Evolutionary conservation across 2,329 filamentous ascomycete species (phyloP).

Genomic region (Hirsutella thompsonii): DNA sequence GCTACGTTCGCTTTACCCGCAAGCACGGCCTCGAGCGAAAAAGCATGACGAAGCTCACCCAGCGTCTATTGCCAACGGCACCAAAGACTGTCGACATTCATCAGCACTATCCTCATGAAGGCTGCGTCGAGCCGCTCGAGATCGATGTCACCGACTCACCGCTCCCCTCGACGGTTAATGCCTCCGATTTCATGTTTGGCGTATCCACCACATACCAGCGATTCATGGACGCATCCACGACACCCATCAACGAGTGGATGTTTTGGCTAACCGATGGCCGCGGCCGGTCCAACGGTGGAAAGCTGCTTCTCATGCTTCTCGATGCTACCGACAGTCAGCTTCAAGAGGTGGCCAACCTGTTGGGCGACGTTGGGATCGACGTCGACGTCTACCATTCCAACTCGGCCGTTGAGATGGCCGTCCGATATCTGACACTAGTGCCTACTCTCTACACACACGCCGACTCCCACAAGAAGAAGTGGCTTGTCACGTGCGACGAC

Average conservation of each 20-base stretch:
- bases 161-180: constrained; percentile 35
- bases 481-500: constrained; percentile 51
- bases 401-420: constrained; percentile 38
- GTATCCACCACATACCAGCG: constrained; percentile 45
- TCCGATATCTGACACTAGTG: constrained; percentile 42
- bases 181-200: constrained; percentile 45
- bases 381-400: constrained; percentile 44
- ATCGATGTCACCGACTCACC: constrained; percentile 37
- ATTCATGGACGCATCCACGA: constrained; percentile 36
- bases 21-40: constrained; percentile 33
- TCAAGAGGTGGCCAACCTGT: constrained; percentile 30
- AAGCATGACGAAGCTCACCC: constrained; percentile 35
- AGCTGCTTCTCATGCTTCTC: constrained; percentile 39
- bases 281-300: constrained; percentile 42
- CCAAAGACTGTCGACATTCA: constrained; percentile 35
- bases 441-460: constrained; percentile 40
- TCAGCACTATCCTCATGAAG: constrained; percentile 25
- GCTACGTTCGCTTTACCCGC: constrained; percentile 39
- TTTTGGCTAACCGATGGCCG: constrained; percentile 46
- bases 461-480: constrained; percentile 35
- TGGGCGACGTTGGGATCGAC: constrained; percentile 37
- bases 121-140: constrained; percentile 35
- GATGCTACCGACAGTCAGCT: constrained; percentile 39
- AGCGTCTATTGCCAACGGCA: constrained; percentile 32
- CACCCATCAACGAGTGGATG: constrained; percentile 43